Evolutionary conservation across 805 yeast species (phyloP).

Genomic region (Candida corydali): DNA sequence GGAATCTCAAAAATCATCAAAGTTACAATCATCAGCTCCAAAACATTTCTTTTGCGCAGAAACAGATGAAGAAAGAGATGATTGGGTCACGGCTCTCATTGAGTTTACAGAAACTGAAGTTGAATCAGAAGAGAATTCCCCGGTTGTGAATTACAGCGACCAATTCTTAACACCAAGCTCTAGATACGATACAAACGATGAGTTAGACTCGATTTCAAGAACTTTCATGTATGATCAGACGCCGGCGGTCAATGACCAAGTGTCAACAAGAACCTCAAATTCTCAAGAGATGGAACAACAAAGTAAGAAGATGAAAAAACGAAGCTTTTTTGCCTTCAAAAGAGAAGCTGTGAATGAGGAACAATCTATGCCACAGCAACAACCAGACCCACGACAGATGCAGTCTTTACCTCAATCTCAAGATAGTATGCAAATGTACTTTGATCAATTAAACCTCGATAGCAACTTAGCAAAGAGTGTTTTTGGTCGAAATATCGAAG

Average conservation of each 20-base stretch:
- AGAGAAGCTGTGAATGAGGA: slow-evolving; percentile 6
- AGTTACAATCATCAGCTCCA: slow-evolving; percentile 32
- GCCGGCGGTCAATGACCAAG: slow-evolving; percentile 5
- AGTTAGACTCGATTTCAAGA: slow-evolving; percentile 4
- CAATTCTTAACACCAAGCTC: slow-evolving; percentile 6
- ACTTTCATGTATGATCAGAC: slow-evolving; percentile 3
- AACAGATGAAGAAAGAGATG: slow-evolving; percentile 68
- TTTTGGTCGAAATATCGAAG: slow-evolving; percentile 62
- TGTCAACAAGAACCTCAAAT: slow-evolving; percentile 2
- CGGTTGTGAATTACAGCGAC: slow-evolving; percentile 3
- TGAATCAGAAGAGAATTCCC: slow-evolving; percentile 8
- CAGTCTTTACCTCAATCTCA: slow-evolving; percentile 1
- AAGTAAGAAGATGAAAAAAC: slow-evolving; percentile 45
- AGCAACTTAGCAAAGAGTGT: slow-evolving; percentile 36
- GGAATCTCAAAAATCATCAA: slow-evolving; percentile 38
- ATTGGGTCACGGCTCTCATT: slow-evolving; percentile 54
- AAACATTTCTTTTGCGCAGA: slow-evolving; percentile 76
- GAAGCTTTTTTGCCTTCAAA: slow-evolving; percentile 56
- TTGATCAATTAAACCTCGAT: slow-evolving; percentile 33
- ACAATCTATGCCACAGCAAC: slow-evolving; percentile 2
- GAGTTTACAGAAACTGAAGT: slow-evolving; percentile 23
- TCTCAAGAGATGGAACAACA: slow-evolving; percentile 4
- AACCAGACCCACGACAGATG: neutral
- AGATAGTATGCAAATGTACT: slow-evolving; percentile 22
- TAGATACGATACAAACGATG: slow-evolving; percentile 5